Conservation (phyloP, 768 basidiomycete genomes). For the Nevesoporus exiguus region DNA sequence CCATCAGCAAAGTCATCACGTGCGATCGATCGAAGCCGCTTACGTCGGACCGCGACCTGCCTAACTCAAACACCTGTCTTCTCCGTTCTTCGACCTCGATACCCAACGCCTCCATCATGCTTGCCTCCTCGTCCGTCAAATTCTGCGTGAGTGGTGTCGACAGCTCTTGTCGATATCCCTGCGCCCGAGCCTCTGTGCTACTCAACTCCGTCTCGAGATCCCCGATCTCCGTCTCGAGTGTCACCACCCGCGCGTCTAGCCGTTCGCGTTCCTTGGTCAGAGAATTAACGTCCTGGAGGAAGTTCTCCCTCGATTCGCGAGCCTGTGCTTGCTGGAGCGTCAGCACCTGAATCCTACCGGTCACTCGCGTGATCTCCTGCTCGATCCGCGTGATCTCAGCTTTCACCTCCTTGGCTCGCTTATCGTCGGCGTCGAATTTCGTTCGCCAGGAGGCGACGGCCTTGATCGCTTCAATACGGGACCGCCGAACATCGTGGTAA, state of each 20-base stretch:
- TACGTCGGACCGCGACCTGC: conserved; percentile 69
- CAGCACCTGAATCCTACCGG: conserved; percentile 69
- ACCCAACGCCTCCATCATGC: conserved; percentile 59
- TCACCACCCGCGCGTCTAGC: conserved; percentile 53
- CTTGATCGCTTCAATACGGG: conserved; percentile 85
- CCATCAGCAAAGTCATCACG: neutral
- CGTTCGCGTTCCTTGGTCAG: conserved; percentile 70
- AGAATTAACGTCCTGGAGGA: conserved; percentile 57
- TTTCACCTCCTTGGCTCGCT: conserved; percentile 71
- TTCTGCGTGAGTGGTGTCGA: conserved; percentile 70
- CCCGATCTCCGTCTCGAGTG: conserved; percentile 62
- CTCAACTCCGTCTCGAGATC: conserved; percentile 73
- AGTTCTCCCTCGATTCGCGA: conserved; percentile 60
- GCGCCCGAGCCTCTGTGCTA: conserved; percentile 56
- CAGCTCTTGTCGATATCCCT: conserved; percentile 67
- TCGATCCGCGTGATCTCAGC: conserved; percentile 65
- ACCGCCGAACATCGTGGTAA: conserved; percentile 88
- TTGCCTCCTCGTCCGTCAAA: conserved; percentile 70
- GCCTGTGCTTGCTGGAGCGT: conserved; percentile 70
- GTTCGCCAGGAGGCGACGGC: conserved; percentile 70
- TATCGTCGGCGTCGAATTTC: conserved; percentile 64
- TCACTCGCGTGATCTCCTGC: conserved; percentile 76
- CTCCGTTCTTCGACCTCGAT: conserved; percentile 75
- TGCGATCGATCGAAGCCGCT: conserved; percentile 19
- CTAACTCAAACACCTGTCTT: conserved; percentile 65